Percentiles rank a stretch among this genome's conserved stretches.
phyloP scores from a whole-genome alignment of 164 flowering plant genomes.

The Brasenia schreberi region DNA sequence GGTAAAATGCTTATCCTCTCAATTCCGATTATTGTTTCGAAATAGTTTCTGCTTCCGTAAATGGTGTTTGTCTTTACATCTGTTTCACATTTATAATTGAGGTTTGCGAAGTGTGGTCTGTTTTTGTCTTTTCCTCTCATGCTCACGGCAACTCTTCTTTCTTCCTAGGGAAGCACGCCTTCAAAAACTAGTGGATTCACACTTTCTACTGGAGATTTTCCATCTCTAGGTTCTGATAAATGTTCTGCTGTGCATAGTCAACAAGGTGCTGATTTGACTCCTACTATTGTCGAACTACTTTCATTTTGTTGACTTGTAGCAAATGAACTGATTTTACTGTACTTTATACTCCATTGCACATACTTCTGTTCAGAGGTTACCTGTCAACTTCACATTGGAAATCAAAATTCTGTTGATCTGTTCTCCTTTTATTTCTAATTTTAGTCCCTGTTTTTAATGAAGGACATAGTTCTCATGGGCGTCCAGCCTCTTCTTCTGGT shows the following conservation, averaged over 20 bases:
- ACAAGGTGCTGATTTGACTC: conserved; percentile 12
- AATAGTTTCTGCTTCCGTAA: neutral
- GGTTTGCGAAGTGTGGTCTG: too few species aligned
- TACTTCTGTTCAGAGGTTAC: too few species aligned
- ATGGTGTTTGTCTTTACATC: too few species aligned
- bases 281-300: neutral
- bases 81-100: too few species aligned
- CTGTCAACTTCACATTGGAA: too few species aligned
- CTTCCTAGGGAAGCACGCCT: conserved; percentile 38
- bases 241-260: conserved; percentile 30
- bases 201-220: conserved; percentile 85
- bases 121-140: too few species aligned
- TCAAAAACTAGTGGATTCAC: conserved; percentile 51
- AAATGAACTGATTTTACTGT: too few species aligned
- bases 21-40: neutral
- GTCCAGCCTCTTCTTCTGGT: conserved; percentile 58
- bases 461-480: conserved; percentile 41
- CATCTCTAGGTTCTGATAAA: conserved; percentile 71
- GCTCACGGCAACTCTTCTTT: neutral
- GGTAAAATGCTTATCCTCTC: conserved; percentile 27
- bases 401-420: too few species aligned
- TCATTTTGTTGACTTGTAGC: neutral
- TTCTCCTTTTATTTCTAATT: too few species aligned
- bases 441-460: conserved; percentile 6
- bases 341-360: too few species aligned